Percentiles rank a stretch among this genome's conserved stretches.
Evolutionary conservation across 2,329 filamentous ascomycete genomes (phyloP).

Genomic region (Elsinoe arachidis): DNA sequence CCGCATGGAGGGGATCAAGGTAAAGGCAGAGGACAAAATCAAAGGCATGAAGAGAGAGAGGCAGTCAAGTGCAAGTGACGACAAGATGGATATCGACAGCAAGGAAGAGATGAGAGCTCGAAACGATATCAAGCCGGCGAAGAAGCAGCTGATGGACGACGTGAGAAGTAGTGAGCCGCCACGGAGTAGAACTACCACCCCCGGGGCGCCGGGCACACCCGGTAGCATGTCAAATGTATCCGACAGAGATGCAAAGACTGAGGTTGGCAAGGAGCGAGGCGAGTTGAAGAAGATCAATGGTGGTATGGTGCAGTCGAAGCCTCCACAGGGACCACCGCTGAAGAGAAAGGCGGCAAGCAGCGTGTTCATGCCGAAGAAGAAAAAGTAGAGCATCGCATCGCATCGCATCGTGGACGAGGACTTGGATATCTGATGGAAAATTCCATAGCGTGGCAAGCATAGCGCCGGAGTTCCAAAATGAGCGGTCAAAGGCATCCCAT

Average conservation of each 20-base stretch:
- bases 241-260: constrained; percentile 11
- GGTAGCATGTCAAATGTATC: constrained; percentile 11
- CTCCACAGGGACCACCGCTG: constrained; percentile 4
- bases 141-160: constrained; percentile 1
- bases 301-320: background rate
- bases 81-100: constrained; percentile 2
- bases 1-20: background rate
- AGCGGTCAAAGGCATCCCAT: too few relatives aligned
- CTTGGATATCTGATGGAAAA: background rate
- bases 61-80: background rate
- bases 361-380: constrained; percentile 23
- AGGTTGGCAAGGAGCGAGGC: constrained; percentile 24
- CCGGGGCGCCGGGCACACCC: background rate
- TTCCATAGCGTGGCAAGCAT: background rate
- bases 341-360: constrained; percentile 22
- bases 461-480: background rate
- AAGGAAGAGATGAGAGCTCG: background rate
- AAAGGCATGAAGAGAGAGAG: background rate
- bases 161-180: constrained; percentile 2
- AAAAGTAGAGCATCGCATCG: constrained; percentile 11
- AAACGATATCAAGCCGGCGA: background rate
- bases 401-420: background rate
- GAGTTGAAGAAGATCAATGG: constrained; percentile 14
- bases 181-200: background rate
- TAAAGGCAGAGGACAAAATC: constrained; percentile 1